Evolutionary conservation across 2,329 filamentous ascomycete genomes (phyloP), one percentile per base, ranked within the genome.

Genomic region (Trematosphaeria pertusa): DNA sequence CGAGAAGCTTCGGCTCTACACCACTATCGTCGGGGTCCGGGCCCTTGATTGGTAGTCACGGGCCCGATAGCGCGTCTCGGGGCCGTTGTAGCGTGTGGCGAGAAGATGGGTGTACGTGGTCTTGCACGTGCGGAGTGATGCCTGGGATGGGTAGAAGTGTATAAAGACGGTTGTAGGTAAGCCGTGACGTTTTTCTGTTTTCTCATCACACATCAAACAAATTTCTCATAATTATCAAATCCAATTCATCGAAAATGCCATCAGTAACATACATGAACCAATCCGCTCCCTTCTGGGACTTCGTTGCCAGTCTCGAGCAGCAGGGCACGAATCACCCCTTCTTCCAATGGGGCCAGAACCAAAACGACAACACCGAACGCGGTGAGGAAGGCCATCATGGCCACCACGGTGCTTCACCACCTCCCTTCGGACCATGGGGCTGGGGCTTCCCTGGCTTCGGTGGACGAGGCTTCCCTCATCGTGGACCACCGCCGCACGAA

Each of bases 261-360:
- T 78, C 78, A 55, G 69, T 82, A 49, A 73, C 75, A 47, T 78
- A 81, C 62, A 75, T 81, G 70, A 81, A 82, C 48, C 73, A 77
- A 44, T 74, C 74, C 4, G 73, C 76, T 58, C 77, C 79, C 40
- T 81, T 83, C 62, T 83, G 81, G 81, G 79, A 83, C 63, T 80
- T 79, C 49, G 57, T 83, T 42, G 73, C 77, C 41, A 72, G 68
- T 50, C 70, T 84, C 10, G 79, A 83, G 54, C 69, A 76, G 43
- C 69, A 74, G 64, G 74, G 71, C 43, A 49, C 59, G 24, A 64
- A 72, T 18, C 74, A 80, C 58, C 75, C 78, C 19, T 74, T 76
- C 65, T 78, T 76, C 51, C 62, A 64, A 41, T 64, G 64, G 46
- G 41, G 63, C 37, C 68, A 67, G 51, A 65, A 70, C 40, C 65